phyloP scores from a whole-genome alignment of 768 basidiomycete genomes.

The Suillus plorans region DNA sequence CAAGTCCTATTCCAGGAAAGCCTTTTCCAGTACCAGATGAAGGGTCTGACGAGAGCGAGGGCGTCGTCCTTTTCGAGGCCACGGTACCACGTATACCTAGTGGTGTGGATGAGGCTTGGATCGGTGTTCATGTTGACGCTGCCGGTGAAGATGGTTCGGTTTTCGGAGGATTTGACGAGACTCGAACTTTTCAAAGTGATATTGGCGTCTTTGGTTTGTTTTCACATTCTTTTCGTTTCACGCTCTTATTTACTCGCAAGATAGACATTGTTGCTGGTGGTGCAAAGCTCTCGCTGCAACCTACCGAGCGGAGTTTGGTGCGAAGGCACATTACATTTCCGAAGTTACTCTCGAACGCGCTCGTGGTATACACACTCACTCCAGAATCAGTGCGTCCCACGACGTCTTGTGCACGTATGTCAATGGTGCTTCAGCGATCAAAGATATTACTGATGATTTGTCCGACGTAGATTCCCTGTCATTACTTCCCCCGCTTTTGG shows the following conservation, averaged over 20 bases:
- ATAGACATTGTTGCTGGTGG: slow-evolving; percentile 42
- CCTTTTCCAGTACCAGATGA: slow-evolving; percentile 67
- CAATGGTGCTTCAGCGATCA: background rate
- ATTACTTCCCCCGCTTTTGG: slow-evolving; percentile 63
- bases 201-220: slow-evolving; percentile 44
- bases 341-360: slow-evolving; percentile 53
- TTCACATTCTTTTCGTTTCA: slow-evolving; percentile 6
- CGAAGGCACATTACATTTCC: slow-evolving; percentile 51
- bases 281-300: slow-evolving; percentile 32
- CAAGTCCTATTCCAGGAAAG: slow-evolving; percentile 51
- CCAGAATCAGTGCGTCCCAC: slow-evolving; percentile 26
- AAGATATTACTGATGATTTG: slow-evolving; percentile 10
- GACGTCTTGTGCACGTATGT: slow-evolving; percentile 31
- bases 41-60: slow-evolving; percentile 75
- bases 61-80: slow-evolving; percentile 63
- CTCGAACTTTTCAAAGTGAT: slow-evolving; percentile 32
- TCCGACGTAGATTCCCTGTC: slow-evolving; percentile 36
- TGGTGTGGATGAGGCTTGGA: slow-evolving; percentile 33
- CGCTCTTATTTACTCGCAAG: slow-evolving; percentile 13
- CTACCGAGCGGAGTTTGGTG: slow-evolving; percentile 32
- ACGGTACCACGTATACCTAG: slow-evolving; percentile 29
- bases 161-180: slow-evolving; percentile 48
- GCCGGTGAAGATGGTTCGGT: slow-evolving; percentile 63
- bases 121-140: slow-evolving; percentile 54
- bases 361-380: slow-evolving; percentile 63